phyloP scores from a whole-genome alignment of 306 rosid species.

The Quercus cerris region DNA sequence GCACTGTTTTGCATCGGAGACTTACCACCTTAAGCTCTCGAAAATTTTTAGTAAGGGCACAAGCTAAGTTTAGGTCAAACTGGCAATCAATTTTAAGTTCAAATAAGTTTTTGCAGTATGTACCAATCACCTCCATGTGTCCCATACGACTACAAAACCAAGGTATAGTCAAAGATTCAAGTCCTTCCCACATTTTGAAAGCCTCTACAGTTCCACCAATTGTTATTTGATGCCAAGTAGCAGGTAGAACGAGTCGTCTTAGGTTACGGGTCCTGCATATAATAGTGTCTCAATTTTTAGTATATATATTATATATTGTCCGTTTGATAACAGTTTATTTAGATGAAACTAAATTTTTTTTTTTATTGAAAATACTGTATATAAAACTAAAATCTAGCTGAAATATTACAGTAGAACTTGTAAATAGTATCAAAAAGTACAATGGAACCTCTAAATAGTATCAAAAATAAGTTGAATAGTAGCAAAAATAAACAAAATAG shows the following conservation, averaged over 20 bases:
- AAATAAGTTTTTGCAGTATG: too few species aligned
- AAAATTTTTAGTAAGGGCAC: background rate
- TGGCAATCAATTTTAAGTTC: slow-evolving; percentile 10
- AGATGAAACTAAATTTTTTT: too few species aligned
- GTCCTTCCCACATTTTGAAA: slow-evolving; percentile 19
- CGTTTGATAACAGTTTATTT: too few species aligned
- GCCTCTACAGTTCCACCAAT: background rate
- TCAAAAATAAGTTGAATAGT: rapidly evolving
- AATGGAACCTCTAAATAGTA: too few species aligned
- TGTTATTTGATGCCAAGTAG: background rate
- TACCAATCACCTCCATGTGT: too few species aligned
- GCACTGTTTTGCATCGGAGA: background rate
- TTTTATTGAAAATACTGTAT: too few species aligned
- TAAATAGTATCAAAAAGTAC: too few species aligned
- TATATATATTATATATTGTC: too few species aligned
- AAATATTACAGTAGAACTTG: too few species aligned
- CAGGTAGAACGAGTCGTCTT: slow-evolving; percentile 28
- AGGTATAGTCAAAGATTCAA: slow-evolving; percentile 32
- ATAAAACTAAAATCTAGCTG: too few species aligned
- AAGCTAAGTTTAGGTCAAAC: background rate
- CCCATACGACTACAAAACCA: too few species aligned
- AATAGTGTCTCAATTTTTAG: background rate
- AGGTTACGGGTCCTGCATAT: slow-evolving; percentile 26
- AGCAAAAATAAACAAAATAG: too few species aligned
- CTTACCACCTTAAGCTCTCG: slow-evolving; percentile 23